phyloP scores from a whole-genome alignment of 129 eudicot species.

The Escallonia herrerae region DNA sequence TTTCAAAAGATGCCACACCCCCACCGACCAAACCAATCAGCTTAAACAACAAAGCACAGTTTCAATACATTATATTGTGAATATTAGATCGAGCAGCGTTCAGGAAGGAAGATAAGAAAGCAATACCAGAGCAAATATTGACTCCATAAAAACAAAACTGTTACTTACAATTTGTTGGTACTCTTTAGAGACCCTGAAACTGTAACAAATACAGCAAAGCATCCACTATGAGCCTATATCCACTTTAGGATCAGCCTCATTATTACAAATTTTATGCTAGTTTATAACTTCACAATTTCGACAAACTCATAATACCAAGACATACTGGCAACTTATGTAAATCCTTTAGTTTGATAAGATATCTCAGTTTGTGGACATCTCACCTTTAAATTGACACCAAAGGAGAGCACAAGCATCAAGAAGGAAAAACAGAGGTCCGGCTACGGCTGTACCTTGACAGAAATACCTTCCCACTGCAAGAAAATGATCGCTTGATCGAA shows the following conservation, averaged over 20 bases:
- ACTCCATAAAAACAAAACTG: background rate
- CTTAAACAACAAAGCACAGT: too few species aligned
- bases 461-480: constrained; percentile 26
- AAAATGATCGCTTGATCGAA: constrained; percentile 27
- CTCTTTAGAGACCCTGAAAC: constrained; percentile 3
- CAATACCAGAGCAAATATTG: too few species aligned
- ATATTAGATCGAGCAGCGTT: too few species aligned
- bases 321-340: background rate
- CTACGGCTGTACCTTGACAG: constrained; percentile 24
- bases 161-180: constrained; percentile 5
- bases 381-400: background rate
- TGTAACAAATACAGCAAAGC: background rate
- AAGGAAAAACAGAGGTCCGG: constrained; percentile 4
- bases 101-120: too few species aligned
- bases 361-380: background rate
- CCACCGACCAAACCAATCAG: too few species aligned
- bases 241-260: constrained; percentile 10
- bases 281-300: background rate
- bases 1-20: too few species aligned
- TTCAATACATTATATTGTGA: too few species aligned
- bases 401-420: background rate
- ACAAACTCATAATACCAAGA: background rate
- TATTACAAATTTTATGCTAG: background rate
- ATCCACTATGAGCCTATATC: background rate
- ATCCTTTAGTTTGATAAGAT: background rate